Base-by-base conservation (phyloP, 805 yeast species). In the Starmerella sp. region DNA sequence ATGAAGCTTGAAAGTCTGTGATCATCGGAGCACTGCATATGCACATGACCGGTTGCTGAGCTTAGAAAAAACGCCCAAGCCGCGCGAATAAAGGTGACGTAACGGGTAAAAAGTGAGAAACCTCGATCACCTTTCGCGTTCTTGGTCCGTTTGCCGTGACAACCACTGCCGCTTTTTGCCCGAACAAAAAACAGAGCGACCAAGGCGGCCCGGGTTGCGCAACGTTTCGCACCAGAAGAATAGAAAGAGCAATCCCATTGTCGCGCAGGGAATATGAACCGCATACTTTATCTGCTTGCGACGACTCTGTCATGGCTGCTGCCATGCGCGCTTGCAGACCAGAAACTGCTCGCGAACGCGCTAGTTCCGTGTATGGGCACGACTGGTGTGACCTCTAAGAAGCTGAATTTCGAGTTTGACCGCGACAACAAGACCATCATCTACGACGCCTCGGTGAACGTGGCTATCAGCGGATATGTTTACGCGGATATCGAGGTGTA, bases 341-440 rank as follows among this genome's bases (percentile, higher is more conserved):
- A 54, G n/a, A 42, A 50, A 46, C 57, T 60, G 11, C 65, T 66
- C 22, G 95, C 95, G 8, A 73, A 84, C 14, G 86, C 96, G 4
- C 75, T 90, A 59, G 95, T 89, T 48, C 80, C 95, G 9, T 90
- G 97, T 71, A 83, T 83, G 86, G 85, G 81, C 56, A 73, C 79
- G 65, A 83, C 91, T 4, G 81, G 79, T 62, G 71, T 90, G 56
- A 76, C 86, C 3, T 91, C 96, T 3, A 73, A 82, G 17, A 77
- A 77, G 60, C 87, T 90, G 66, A 78, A 83, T 62, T 95, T 90
- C 42, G 73, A 76, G 1, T 86, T 87, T 67, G 75, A 83, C 63
- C 95, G 95, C 5, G 84, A 81, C 56, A 80, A 79, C 62, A 68
- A 80, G 29, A 76, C 90, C 5, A 69, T 90, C 57, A 76, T 74